phyloP scores from a whole-genome alignment of 768 basidiomycete genomes.

The Harrya chromipes region DNA sequence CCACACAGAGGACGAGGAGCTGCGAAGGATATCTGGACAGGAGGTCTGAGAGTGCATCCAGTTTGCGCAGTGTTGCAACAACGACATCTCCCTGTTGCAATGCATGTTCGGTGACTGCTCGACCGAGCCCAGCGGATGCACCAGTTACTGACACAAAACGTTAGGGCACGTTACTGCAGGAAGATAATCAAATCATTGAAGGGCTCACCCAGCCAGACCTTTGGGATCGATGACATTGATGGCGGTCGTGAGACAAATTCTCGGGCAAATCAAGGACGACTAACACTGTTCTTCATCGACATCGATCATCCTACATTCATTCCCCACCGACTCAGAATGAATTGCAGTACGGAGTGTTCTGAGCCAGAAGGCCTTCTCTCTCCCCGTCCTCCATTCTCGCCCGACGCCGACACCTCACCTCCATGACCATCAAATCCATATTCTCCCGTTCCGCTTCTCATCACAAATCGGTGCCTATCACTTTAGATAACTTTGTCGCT shows the following conservation, averaged over 20 bases:
- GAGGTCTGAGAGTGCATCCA: slow-evolving; percentile 28
- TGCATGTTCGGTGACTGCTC: slow-evolving; percentile 31
- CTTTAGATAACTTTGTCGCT: no score
- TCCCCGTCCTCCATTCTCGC: no score
- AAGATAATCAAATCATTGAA: neutral
- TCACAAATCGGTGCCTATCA: no score
- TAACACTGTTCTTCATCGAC: no score
- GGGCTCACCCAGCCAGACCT: slow-evolving; percentile 25
- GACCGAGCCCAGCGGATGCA: slow-evolving; percentile 39
- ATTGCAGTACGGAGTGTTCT: no score
- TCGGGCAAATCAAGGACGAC: no score
- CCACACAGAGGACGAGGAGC: slow-evolving; percentile 38
- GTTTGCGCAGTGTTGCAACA: slow-evolving; percentile 40
- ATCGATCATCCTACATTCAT: no score
- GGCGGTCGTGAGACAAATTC: neutral
- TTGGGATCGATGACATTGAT: slow-evolving; percentile 10
- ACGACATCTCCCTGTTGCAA: slow-evolving; percentile 39
- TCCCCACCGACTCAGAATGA: no score
- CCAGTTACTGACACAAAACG: slow-evolving; percentile 35
- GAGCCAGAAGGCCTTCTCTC: no score
- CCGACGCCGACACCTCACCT: no score
- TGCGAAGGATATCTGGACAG: slow-evolving; percentile 25
- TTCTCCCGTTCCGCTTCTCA: no score
- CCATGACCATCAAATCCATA: no score
- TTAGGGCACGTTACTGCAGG: neutral